Evolutionary conservation across 2,329 filamentous ascomycete species (phyloP).

Genomic region (Fusarium sp.): DNA sequence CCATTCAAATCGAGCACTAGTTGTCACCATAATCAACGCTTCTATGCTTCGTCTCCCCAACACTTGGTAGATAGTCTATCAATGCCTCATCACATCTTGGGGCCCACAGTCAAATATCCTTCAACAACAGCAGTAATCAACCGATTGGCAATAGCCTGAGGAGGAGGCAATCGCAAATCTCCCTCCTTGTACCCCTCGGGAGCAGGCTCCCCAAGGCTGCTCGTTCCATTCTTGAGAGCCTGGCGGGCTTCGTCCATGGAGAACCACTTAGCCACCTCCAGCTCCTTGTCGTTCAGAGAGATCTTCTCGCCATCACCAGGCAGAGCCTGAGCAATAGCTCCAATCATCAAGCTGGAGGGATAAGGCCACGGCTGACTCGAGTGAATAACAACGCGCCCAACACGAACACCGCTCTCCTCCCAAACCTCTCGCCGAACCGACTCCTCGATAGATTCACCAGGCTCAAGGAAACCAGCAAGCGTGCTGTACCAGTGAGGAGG

Average conservation of each 20-base stretch:
- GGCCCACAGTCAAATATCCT: slow-evolving; percentile 70
- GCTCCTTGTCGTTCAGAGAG: slow-evolving; percentile 86
- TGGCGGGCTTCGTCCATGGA: slow-evolving; percentile 80
- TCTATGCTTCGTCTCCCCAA: slow-evolving; percentile 1
- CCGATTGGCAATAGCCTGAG: slow-evolving; percentile 92
- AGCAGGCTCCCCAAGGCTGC: slow-evolving; percentile 71
- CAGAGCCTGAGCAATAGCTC: slow-evolving; percentile 85
- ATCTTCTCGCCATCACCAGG: slow-evolving; percentile 79
- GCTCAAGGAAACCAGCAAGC: slow-evolving; percentile 87
- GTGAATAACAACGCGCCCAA: slow-evolving; percentile 83
- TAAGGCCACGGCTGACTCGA: slow-evolving; percentile 90
- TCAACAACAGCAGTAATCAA: slow-evolving; percentile 82
- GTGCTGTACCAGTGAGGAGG: slow-evolving; percentile 89
- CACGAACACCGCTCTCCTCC: slow-evolving; percentile 82
- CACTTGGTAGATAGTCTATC: not conserved
- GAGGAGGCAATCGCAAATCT: slow-evolving; percentile 80
- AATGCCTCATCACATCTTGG: slow-evolving; percentile 59
- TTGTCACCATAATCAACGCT: not conserved
- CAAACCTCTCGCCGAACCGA: slow-evolving; percentile 85
- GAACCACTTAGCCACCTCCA: slow-evolving; percentile 93
- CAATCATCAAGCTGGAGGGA: slow-evolving; percentile 86
- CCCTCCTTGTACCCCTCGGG: slow-evolving; percentile 79
- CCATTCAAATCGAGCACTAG: not conserved
- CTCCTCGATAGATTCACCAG: slow-evolving; percentile 86
- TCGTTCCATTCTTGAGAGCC: slow-evolving; percentile 74